Evolutionary conservation across 2,329 filamentous ascomycete genomes (phyloP), one percentile per base, ranked within the genome.

Genomic region (Blastomyces gilchristii): DNA sequence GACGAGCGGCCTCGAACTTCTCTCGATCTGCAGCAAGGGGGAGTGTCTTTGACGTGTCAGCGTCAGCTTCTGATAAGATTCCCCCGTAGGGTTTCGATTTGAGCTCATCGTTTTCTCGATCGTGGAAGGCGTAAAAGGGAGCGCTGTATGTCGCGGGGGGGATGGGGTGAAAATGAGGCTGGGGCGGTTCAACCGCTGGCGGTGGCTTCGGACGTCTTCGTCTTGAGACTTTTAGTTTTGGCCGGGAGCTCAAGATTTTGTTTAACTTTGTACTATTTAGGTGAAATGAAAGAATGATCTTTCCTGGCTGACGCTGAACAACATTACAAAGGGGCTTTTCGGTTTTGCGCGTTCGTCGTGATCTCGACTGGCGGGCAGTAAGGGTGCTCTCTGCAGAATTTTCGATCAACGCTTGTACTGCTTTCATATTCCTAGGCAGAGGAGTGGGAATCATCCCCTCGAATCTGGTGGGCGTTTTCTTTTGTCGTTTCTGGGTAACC

Each of bases 1-100:
- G 87, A 65, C 94, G 90, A 22, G 94, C 92, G 68, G 91, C 85
- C 68, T 97, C 91, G 69, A 99, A 99, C 11, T 87, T 86, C 66
- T 89, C 87, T 57, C 93, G 86, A 73, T 99, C 94, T 61, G 87
- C 84, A 54, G 87, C 83, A 43, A 85, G 83, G 0, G 94, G 94
- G 49, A 96, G 82, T 0, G 94, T 97, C 70, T 90, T 90, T 1
- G 89, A 87, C 0, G 94, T 99, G 71, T 97, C 93, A 0, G 92
- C 92, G 73, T 99, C 93, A 0, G 82, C 81, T 74, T 97, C 93
- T 0, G 85, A 89, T 37, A 99, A 80, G 60, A 99, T 96, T 1
- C 94, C 94, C 37, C 94, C 94, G 68, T 97, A 99, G 0, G 94
- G 94, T 73, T 96, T 97, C 59, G 89, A 89, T 73, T 95, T 96